A percentile compares a stretch with the other conserved stretches of the same genome.
Conservation (phyloP, 768 basidiomycete genomes). For the Russula lepida region DNA sequence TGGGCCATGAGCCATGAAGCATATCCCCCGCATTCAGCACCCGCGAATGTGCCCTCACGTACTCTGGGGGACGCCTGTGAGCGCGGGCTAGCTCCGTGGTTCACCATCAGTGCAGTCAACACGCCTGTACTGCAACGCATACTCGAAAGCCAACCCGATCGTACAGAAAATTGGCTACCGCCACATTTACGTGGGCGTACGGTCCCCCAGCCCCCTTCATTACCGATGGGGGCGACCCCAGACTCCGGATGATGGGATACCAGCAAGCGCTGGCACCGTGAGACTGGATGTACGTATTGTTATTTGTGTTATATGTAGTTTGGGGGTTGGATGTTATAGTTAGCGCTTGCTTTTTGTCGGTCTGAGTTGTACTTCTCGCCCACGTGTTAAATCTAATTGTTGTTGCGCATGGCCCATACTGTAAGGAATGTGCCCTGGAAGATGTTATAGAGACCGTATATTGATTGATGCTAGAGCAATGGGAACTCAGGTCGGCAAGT, state of each 20-base stretch:
- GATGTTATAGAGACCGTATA: not conserved
- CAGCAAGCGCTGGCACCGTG: conserved; percentile 2
- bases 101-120: conserved; percentile 18
- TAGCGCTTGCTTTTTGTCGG: conserved; percentile 15
- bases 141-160: conserved; percentile 7
- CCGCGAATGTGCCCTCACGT: conserved; percentile 18
- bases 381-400: conserved; percentile 18
- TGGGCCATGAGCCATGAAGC: conserved; percentile 2
- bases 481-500: not conserved
- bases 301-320: not conserved
- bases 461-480: not conserved
- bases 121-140: conserved; percentile 8
- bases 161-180: conserved; percentile 8
- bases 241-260: not conserved
- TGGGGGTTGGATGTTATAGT: conserved; percentile 3
- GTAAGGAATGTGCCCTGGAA: not conserved
- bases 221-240: not conserved
- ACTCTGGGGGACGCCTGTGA: conserved; percentile 14
- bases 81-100: conserved; percentile 18
- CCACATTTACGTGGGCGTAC: conserved; percentile 8
- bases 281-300: conserved; percentile 13
- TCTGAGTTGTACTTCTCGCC: conserved; percentile 10
- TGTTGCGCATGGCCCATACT: not conserved
- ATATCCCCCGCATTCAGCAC: conserved; percentile 12
- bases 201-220: conserved; percentile 5